A percentile compares a stretch with the other conserved stretches of the same genome.
Conservation (phyloP, 1,284 basidiomycete genomes). For the Ganoderma leucocontextum region DNA sequence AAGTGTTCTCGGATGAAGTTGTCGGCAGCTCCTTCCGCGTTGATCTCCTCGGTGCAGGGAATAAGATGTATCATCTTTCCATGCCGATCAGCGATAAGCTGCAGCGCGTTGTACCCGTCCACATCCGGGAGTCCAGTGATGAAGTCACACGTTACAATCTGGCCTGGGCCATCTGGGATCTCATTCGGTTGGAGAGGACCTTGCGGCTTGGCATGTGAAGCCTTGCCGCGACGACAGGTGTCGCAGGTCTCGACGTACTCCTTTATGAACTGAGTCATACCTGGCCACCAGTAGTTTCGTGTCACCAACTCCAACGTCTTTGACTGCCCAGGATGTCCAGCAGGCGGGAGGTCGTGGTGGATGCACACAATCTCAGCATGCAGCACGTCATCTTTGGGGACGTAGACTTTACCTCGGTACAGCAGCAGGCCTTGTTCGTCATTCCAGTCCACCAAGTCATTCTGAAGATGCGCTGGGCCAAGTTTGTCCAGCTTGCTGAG, state of each 20-base stretch:
- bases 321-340: conserved; percentile 3
- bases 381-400: background rate
- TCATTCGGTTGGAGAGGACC: conserved; percentile 23
- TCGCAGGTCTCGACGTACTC: conserved; percentile 50
- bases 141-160: conserved; percentile 42
- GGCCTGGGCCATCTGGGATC: conserved; percentile 12
- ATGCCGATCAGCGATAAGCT: conserved; percentile 33
- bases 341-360: conserved; percentile 4
- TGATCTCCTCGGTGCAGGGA: conserved; percentile 19
- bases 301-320: conserved; percentile 7
- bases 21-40: conserved; percentile 13
- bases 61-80: conserved; percentile 16
- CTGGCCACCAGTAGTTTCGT: conserved; percentile 7
- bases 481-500: background rate
- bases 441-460: background rate
- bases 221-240: conserved; percentile 49
- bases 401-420: conserved; percentile 49
- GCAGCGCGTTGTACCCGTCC: conserved; percentile 34
- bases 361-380: background rate
- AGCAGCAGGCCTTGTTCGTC: background rate
- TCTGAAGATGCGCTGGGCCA: background rate
- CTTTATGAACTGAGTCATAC: conserved; percentile 40
- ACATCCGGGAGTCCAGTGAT: conserved; percentile 48
- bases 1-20: conserved; percentile 25
- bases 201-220: background rate